Base-by-base conservation (phyloP, 805 yeast genomes). In the Saturnispora quitensis region DNA sequence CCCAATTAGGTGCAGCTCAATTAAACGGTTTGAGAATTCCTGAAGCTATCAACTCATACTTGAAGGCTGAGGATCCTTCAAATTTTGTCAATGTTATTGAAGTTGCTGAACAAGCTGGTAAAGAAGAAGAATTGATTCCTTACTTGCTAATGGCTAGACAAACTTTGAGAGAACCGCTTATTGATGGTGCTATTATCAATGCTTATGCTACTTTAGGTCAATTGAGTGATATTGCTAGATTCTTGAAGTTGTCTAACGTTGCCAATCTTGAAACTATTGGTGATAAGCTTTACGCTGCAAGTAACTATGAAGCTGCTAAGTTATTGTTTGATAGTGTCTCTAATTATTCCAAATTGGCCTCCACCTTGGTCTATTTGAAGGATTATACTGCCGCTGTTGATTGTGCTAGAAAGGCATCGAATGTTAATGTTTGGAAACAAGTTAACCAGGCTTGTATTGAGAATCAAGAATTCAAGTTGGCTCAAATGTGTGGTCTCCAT, bases 361-460 rank as follows among this genome's bases (percentile, higher is more conserved):
- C 96, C n/a, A 91, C 98, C 31, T 79, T 90, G 64, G 99, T 93
- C 35, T 89, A 83, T 73, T 74, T 93, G 63, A 82, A 81, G 51
- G 97, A 93, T 67, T 90, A 89, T 69, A 97, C 93, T 72, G 82
- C 88, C 52, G 99, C 99, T 48, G 99, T 93, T 56, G 98, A 93
- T 65, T 89, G 97, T 70, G 99, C 99, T 22, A 86, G 99, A 75
- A 93, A 91, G 72, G 98, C 99, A 3, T 86, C 96, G 35, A 89
- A 89, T 69, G 80, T 85, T 55, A 78, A 77, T 64, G 99, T 93
- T 40, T 93, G 99, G 99, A 93, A 89, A 71, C 95, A 90, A 71
- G 99, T 93, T 48, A 89, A 89, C 71, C 87, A 84, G 67, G 99
- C 97, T 22, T 93, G 99, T 80, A 83, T 93, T 68, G 96, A 84